These are phyloP conservation scores for Monosporascus cannonballus DNA, from an alignment of 2,329 filamentous ascomycete genomes.

Conservation along the genomic window DNA sequence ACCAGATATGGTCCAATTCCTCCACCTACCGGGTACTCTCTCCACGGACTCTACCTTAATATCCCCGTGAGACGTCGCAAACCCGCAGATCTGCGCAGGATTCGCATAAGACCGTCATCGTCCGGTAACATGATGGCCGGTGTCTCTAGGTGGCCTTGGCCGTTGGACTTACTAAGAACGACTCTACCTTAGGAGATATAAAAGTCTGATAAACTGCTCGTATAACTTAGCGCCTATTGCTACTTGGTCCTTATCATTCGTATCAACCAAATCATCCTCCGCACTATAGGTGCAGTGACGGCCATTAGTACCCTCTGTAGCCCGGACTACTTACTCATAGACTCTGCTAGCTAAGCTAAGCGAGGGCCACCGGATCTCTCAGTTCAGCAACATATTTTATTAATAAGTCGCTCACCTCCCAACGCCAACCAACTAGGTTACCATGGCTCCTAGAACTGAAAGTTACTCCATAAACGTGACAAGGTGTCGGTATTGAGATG, in stretches of 20 bases:
- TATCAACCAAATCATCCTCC: neutral
- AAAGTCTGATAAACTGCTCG: too few species aligned
- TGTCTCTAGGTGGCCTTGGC: neutral
- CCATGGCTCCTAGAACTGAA: too few species aligned
- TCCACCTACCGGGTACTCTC: neutral
- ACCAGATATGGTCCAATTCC: neutral
- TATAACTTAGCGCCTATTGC: neutral
- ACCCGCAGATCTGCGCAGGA: neutral
- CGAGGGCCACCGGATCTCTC: too few species aligned
- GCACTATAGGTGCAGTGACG: neutral
- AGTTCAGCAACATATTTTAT: too few species aligned
- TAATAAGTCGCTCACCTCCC: too few species aligned
- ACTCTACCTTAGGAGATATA: neutral
- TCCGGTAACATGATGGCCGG: neutral
- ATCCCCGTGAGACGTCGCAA: neutral
- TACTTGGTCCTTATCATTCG: too few species aligned
- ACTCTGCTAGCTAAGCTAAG: neutral
- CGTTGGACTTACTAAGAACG: neutral
- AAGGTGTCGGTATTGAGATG: too few species aligned
- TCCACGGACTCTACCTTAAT: neutral
- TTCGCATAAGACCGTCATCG: neutral
- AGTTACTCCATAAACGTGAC: too few species aligned
- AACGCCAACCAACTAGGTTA: too few species aligned
- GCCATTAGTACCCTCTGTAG: neutral
- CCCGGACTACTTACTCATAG: neutral